A percentile compares a stretch with the other conserved stretches of the same genome.
Conservation (phyloP, 768 basidiomycete species). For the Macrolepiota dolichaula region DNA sequence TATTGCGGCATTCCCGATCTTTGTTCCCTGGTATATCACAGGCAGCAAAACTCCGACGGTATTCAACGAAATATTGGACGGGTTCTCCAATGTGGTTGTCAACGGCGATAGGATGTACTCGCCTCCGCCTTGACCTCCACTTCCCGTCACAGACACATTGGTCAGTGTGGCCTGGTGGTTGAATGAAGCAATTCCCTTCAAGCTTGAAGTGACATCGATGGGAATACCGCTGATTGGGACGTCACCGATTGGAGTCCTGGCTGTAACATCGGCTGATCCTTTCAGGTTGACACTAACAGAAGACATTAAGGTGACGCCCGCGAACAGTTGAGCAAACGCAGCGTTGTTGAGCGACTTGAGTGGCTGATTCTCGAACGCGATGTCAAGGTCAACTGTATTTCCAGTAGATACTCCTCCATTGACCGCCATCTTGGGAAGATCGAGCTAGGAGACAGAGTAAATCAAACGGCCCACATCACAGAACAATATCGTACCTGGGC, state of each 20-base stretch:
- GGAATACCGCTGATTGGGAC: slow-evolving; percentile 63
- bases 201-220: slow-evolving; percentile 53
- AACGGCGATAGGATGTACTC: slow-evolving; percentile 57
- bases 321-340: slow-evolving; percentile 56
- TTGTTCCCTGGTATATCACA: slow-evolving; percentile 51
- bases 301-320: slow-evolving; percentile 50
- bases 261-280: slow-evolving; percentile 57
- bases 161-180: slow-evolving; percentile 46
- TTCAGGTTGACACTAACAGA: slow-evolving; percentile 44
- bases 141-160: slow-evolving; percentile 60
- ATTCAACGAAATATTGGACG: slow-evolving; percentile 62
- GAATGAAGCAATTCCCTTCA: slow-evolving; percentile 62
- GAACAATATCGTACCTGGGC: slow-evolving; percentile 41
- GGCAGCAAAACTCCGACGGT: slow-evolving; percentile 58
- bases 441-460: slow-evolving; percentile 33
- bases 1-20: slow-evolving; percentile 59
- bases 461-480: neutral
- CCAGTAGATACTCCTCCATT: slow-evolving; percentile 69
- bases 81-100: slow-evolving; percentile 58
- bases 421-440: slow-evolving; percentile 43
- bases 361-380: slow-evolving; percentile 55
- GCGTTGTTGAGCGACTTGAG: slow-evolving; percentile 51
- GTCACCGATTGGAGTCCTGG: slow-evolving; percentile 60
- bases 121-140: slow-evolving; percentile 59
- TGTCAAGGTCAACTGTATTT: slow-evolving; percentile 55